A percentile compares a stretch with the other conserved stretches of the same genome.
Evolutionary conservation across 805 yeast species (phyloP).

Genomic region (Brettanomyces nanus): DNA sequence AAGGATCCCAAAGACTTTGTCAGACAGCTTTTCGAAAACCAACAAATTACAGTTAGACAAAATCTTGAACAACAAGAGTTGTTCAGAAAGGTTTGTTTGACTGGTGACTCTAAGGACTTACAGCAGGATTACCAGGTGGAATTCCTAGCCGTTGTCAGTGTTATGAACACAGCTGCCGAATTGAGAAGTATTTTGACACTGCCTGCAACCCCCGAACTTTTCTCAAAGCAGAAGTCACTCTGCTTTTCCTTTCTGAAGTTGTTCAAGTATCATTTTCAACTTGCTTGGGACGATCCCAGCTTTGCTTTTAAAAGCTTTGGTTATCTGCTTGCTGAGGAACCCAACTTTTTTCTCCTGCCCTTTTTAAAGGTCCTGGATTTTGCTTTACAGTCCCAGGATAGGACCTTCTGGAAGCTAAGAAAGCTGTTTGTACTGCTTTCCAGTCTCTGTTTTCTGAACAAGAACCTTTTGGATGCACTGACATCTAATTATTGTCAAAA

Average conservation of each 20-base stretch:
- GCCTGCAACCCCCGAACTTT: constrained; percentile 6
- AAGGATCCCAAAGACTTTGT: background rate
- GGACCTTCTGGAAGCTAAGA: constrained; percentile 10
- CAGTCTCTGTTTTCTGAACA: constrained; percentile 16
- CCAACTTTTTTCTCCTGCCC: constrained; percentile 8
- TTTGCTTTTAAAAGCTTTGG: constrained; percentile 24
- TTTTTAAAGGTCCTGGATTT: constrained; percentile 7
- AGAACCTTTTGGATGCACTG: constrained; percentile 8
- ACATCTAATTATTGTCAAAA: background rate
- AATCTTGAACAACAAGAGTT: background rate
- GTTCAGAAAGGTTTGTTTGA: background rate
- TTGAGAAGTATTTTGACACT: constrained; percentile 8
- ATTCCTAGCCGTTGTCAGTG: constrained; percentile 19
- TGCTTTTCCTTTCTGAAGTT: constrained; percentile 15
- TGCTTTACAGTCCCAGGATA: background rate
- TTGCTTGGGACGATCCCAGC: constrained; percentile 15
- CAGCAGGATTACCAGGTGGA: constrained; percentile 16
- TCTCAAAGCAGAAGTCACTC: constrained; percentile 9
- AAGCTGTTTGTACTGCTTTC: constrained; percentile 14
- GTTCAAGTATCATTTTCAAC: constrained; percentile 21
- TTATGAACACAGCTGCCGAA: constrained; percentile 13
- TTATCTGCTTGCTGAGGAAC: constrained; percentile 8
- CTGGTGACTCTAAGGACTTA: background rate
- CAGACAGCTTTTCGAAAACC: background rate
- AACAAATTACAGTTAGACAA: background rate